Evolutionary conservation across 106 monocot species (phyloP).

Genomic region (Gastrodia elata): DNA sequence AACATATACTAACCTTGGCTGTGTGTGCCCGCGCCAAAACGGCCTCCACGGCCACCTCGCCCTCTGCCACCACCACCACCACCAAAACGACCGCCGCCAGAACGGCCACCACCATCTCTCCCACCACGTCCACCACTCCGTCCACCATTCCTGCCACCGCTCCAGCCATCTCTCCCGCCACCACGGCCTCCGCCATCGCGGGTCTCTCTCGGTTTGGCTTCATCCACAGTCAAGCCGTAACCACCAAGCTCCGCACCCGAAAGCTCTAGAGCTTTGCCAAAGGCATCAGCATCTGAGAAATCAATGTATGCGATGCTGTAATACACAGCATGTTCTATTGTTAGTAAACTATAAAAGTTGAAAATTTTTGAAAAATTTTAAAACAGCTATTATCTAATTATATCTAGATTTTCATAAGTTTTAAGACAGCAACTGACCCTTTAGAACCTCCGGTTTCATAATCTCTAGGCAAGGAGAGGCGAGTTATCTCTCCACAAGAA

Average conservation of each 20-base stretch:
- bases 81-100: background rate
- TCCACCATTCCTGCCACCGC: conserved; percentile 8
- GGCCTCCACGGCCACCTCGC: background rate
- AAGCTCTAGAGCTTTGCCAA: conserved; percentile 13
- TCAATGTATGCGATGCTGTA: conserved; percentile 21
- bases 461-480: conserved; percentile 71
- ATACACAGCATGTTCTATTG: background rate
- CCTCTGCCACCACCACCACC: background rate
- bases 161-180: conserved; percentile 2
- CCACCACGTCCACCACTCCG: conserved; percentile 11
- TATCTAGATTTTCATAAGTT: too few species aligned
- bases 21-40: conserved; percentile 7
- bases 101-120: background rate
- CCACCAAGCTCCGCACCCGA: conserved; percentile 17
- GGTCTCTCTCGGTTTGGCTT: conserved; percentile 10
- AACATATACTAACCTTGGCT: conserved; percentile 10
- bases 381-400: too few species aligned
- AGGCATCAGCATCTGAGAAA: conserved; percentile 5
- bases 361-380: too few species aligned
- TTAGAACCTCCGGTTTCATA: conserved; percentile 65
- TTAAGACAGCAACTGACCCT: conserved; percentile 64
- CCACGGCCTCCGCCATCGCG: conserved; percentile 3
- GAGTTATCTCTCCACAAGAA: conserved; percentile 65
- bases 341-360: background rate
- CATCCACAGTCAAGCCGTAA: conserved; percentile 10